phyloP scores from a whole-genome alignment of 768 basidiomycete species.

The Saitozyma sp. region DNA sequence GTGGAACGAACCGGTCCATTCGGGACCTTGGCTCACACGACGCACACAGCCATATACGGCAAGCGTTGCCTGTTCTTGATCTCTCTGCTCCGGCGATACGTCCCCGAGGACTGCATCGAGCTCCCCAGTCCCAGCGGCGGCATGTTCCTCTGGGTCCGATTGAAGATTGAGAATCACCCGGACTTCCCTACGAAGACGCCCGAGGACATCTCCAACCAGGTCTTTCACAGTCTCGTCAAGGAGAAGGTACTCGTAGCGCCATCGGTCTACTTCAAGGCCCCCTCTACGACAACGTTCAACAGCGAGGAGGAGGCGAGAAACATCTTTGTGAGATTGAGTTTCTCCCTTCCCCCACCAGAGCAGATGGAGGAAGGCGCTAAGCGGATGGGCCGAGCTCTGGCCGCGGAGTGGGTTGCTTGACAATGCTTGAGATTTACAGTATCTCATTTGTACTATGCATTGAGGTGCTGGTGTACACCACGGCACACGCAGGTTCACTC shows the following conservation, averaged over 20 bases:
- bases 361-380: conserved; percentile 30
- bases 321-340: conserved; percentile 24
- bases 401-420: conserved; percentile 10
- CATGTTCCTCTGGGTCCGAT: conserved; percentile 37
- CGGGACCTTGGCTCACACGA: background rate
- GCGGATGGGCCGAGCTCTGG: conserved; percentile 16
- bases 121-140: conserved; percentile 21
- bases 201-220: conserved; percentile 18
- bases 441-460: no score
- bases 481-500: no score
- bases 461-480: no score
- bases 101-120: conserved; percentile 9
- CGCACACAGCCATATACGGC: conserved; percentile 22
- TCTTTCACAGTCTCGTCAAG: conserved; percentile 18
- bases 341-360: conserved; percentile 12
- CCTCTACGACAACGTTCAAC: conserved; percentile 5
- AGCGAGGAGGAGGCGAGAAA: conserved; percentile 26
- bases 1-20: conserved; percentile 2
- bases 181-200: conserved; percentile 5
- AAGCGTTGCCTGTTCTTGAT: conserved; percentile 30
- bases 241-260: conserved; percentile 22
- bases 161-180: conserved; percentile 25
- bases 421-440: no score
- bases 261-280: conserved; percentile 24
- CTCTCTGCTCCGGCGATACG: conserved; percentile 13